Evolutionary conservation across 2,329 filamentous ascomycete species (phyloP), one percentile per base, ranked within the genome.

Genomic region (Cladosporium colombiae): DNA sequence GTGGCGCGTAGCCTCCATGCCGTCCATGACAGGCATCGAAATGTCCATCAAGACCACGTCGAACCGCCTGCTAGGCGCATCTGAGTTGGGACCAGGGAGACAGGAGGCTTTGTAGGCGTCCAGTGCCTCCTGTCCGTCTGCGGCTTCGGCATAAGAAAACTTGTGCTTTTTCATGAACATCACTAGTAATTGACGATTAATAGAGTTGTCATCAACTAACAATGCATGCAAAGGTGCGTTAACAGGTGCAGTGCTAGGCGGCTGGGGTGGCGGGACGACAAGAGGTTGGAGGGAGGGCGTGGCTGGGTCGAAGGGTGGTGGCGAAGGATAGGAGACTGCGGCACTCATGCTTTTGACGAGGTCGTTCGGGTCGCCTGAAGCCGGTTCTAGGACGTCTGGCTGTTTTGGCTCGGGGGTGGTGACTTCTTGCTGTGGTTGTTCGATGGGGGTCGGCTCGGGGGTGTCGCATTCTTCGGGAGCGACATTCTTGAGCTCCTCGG

Each of bases 101-200:
- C 74, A 2, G 70, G 66, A 3, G 72, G 70, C 58, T 52, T 80
- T 77, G 65, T 81, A 82, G 31, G 74, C 74, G 8, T 82, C 74
- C 0, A 85, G 78, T 2, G 83, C 84, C 70, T 84, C 79, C 0
- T 80, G 75, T 4, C 83, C 84, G 68, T 85, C 79, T 23, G 73
- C 74, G 1, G 83, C 83, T 33, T 63, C 61, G 10, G 10, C 35
- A 37, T 63, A 63, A 2, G 50, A 44, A 33, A 25, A 63, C 16
- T 55, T 56, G 50, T 63, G 61, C 14, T 63, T 63, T 10, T 63
- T 63, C 61, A 63, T 63, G 49, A 67, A 70, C 55, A 66, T 70
- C 6, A 64, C 65, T 0, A 68, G 63, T 6, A 70, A 62, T 23
- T 69, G 62, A 4, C 68, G 66, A 49, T 74, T 74, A 58, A 72